These are phyloP conservation scores for Esteya vermicola DNA, from an alignment of 2,329 filamentous ascomycete genomes.

Conservation along the genomic window DNA sequence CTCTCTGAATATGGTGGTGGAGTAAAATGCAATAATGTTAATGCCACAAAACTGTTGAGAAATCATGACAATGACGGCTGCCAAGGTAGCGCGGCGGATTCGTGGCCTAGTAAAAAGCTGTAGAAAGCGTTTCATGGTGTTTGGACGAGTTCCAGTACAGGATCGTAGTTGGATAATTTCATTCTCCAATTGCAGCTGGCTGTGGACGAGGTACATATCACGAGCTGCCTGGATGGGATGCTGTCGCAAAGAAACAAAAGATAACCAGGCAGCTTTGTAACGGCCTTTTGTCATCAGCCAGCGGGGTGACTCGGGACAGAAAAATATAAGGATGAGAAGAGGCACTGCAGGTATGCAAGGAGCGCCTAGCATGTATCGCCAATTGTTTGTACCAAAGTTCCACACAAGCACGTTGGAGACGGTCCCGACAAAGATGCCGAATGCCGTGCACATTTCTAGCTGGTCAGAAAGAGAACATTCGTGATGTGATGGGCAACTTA, in stretches of 20 bases:
- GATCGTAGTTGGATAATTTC: slow-evolving; percentile 21
- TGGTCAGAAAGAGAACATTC: background rate
- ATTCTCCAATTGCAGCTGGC: slow-evolving; percentile 47
- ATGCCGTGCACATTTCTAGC: slow-evolving; percentile 26
- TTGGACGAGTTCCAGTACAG: slow-evolving; percentile 5
- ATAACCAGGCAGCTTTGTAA: slow-evolving; percentile 44
- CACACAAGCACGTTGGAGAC: slow-evolving; percentile 51
- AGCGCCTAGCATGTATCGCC: slow-evolving; percentile 50
- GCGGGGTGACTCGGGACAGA: slow-evolving; percentile 52
- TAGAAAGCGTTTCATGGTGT: slow-evolving; percentile 40
- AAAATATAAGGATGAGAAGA: slow-evolving; percentile 44
- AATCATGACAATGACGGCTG: slow-evolving; percentile 69
- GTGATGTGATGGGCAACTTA: slow-evolving; percentile 7
- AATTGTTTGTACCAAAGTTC: slow-evolving; percentile 41
- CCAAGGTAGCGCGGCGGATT: slow-evolving; percentile 57
- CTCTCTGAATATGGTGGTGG: slow-evolving; percentile 44
- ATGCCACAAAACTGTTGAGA: slow-evolving; percentile 56
- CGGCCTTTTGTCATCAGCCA: slow-evolving; percentile 54
- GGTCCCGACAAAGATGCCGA: slow-evolving; percentile 45
- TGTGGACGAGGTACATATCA: slow-evolving; percentile 50
- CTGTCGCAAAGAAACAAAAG: slow-evolving; percentile 37
- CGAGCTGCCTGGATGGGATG: slow-evolving; percentile 42
- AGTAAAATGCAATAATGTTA: slow-evolving; percentile 68
- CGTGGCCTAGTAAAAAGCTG: slow-evolving; percentile 58
- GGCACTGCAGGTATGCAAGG: slow-evolving; percentile 47